A percentile compares a stretch with the other conserved stretches of the same genome.
phyloP scores from a whole-genome alignment of 2,329 filamentous ascomycete genomes.

The Alternaria metachromatica region DNA sequence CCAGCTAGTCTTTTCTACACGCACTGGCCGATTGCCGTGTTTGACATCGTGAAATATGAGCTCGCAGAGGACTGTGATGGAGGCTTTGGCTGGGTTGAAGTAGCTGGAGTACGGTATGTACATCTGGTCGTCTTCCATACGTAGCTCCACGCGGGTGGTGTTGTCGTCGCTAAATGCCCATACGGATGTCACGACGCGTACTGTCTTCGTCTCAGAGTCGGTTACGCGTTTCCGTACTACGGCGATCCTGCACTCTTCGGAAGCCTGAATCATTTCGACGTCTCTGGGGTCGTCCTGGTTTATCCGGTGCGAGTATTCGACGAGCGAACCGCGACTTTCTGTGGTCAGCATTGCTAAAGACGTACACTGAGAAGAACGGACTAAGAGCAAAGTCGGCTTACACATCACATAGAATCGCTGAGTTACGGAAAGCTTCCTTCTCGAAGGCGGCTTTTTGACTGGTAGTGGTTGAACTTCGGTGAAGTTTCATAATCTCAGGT shows the following conservation, averaged over 20 bases:
- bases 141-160: constrained; percentile 52
- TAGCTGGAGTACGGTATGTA: constrained; percentile 56
- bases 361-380: background rate
- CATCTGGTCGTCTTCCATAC: constrained; percentile 49
- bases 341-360: constrained; percentile 1
- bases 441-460: constrained; percentile 49
- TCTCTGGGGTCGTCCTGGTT: constrained; percentile 46
- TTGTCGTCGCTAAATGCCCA: constrained; percentile 55
- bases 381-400: constrained; percentile 22
- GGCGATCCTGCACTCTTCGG: constrained; percentile 49
- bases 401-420: constrained; percentile 55
- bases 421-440: constrained; percentile 52
- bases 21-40: constrained; percentile 44
- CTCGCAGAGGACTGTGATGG: constrained; percentile 47
- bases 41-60: constrained; percentile 50
- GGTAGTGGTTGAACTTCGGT: constrained; percentile 41
- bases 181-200: constrained; percentile 52
- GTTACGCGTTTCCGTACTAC: constrained; percentile 54
- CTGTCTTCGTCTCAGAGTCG: constrained; percentile 37
- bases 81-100: constrained; percentile 54
- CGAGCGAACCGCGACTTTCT: constrained; percentile 44
- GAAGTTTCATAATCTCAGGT: constrained; percentile 29
- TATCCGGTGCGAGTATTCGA: constrained; percentile 52
- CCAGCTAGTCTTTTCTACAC: constrained; percentile 51
- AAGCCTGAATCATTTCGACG: constrained; percentile 50